Conservation (phyloP, 306 rosid genomes). For the Acmispon strigosus region DNA sequence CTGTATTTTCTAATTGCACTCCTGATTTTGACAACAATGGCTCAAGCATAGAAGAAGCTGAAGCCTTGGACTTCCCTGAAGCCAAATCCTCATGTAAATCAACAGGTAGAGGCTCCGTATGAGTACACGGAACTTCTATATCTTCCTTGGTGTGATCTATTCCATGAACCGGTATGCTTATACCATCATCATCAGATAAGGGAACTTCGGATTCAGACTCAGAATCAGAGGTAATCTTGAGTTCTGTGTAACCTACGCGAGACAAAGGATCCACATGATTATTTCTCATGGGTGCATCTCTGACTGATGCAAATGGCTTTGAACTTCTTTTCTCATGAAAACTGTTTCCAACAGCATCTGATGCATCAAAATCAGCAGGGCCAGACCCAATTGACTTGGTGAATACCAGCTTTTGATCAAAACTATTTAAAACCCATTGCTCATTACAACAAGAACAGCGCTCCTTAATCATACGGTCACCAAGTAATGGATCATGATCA, state of each 20-base stretch:
- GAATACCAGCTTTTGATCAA: conserved; percentile 31
- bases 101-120: conserved; percentile 26
- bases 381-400: conserved; percentile 28
- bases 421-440: conserved; percentile 25
- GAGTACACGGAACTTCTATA: conserved; percentile 25
- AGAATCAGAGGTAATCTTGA: conserved; percentile 67
- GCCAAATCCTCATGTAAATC: conserved; percentile 32
- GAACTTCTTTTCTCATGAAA: conserved; percentile 23
- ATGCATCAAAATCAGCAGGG: conserved; percentile 42
- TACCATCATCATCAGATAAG: conserved; percentile 45
- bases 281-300: conserved; percentile 28
- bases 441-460: conserved; percentile 68
- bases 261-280: conserved; percentile 47
- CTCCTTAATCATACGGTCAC: conserved; percentile 15
- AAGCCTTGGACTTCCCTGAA: conserved; percentile 30
- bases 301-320: conserved; percentile 25
- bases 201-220: conserved; percentile 70
- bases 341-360: conserved; percentile 21
- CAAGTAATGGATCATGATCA: conserved; percentile 49
- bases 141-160: conserved; percentile 25
- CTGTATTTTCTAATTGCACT: conserved; percentile 21
- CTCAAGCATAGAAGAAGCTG: conserved; percentile 27
- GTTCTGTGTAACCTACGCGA: conserved; percentile 68
- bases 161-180: conserved; percentile 17
- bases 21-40: conserved; percentile 28